A percentile compares a stretch with the other conserved stretches of the same genome.
Conservation (phyloP, 352 stramenopile genomes). For the Phytophthora hybrid region DNA sequence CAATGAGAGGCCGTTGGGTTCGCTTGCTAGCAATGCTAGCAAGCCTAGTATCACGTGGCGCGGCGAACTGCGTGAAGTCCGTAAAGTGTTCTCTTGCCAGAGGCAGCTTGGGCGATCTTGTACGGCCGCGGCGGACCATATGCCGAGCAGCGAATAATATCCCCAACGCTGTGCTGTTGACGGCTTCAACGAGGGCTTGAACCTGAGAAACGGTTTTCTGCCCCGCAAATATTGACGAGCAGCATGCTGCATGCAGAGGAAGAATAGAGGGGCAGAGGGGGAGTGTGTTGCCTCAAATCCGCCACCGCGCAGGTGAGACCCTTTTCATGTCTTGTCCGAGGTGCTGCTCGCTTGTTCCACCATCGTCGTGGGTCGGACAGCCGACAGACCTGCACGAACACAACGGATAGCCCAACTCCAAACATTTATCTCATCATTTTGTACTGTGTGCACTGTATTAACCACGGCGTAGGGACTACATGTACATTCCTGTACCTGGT, state of each 20-base stretch:
- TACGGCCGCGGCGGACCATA: neutral
- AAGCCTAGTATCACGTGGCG: conserved; percentile 6
- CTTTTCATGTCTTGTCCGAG: neutral
- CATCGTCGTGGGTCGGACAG: neutral
- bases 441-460: too few species aligned
- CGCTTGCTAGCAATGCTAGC: conserved; percentile 11
- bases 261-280: neutral
- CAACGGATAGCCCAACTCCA: neutral
- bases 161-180: neutral
- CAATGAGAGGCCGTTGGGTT: neutral
- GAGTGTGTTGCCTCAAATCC: neutral
- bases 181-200: conserved; percentile 7
- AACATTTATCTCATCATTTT: too few species aligned
- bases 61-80: too few species aligned
- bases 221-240: neutral
- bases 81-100: neutral
- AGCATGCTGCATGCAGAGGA: neutral
- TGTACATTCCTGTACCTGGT: too few species aligned
- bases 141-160: conserved; percentile 3
- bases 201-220: neutral
- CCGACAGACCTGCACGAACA: neutral
- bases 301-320: neutral
- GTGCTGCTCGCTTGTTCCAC: neutral
- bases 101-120: neutral
- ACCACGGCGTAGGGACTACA: too few species aligned